A percentile compares a stretch with the other conserved stretches of the same genome.
These are phyloP conservation scores for Strobilomyces confusus DNA, from an alignment of 768 basidiomycete species.

Conservation along the genomic window DNA sequence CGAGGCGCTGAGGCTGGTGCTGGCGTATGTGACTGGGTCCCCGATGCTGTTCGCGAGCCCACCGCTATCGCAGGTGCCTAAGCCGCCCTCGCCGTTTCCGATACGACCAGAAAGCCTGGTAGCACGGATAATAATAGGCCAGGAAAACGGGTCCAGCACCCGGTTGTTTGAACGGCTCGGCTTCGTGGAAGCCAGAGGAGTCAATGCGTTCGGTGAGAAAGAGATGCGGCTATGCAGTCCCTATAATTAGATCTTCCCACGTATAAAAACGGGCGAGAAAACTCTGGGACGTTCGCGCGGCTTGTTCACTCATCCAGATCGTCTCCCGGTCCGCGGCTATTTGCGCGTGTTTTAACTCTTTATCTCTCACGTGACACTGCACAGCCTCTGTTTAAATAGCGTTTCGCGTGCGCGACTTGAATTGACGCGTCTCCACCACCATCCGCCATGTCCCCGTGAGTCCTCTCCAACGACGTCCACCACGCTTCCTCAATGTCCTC, in stretches of 20 bases:
- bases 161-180: conserved; percentile 72
- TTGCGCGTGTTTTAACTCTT: too few species aligned
- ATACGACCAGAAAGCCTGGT: conserved; percentile 50
- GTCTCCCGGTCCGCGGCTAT: too few species aligned
- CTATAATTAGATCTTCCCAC: conserved; percentile 4
- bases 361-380: background rate
- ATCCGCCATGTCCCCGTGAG: conserved; percentile 18
- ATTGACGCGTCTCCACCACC: conserved; percentile 8
- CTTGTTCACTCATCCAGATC: conserved; percentile 14
- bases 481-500: background rate
- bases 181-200: conserved; percentile 62
- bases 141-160: conserved; percentile 66
- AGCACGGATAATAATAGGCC: conserved; percentile 67
- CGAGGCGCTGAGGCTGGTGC: conserved; percentile 60
- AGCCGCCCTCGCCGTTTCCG: conserved; percentile 38
- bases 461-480: background rate
- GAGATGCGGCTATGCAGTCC: conserved; percentile 54
- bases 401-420: background rate
- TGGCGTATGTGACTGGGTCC: conserved; percentile 61
- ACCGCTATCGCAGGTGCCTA: conserved; percentile 15
- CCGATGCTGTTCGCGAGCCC: conserved; percentile 19
- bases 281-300: background rate
- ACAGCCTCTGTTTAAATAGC: conserved; percentile 6
- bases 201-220: conserved; percentile 76
- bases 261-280: conserved; percentile 6